Conservation (phyloP, 2,329 filamentous ascomycete genomes). For the Phaeosphaeria sp. region DNA sequence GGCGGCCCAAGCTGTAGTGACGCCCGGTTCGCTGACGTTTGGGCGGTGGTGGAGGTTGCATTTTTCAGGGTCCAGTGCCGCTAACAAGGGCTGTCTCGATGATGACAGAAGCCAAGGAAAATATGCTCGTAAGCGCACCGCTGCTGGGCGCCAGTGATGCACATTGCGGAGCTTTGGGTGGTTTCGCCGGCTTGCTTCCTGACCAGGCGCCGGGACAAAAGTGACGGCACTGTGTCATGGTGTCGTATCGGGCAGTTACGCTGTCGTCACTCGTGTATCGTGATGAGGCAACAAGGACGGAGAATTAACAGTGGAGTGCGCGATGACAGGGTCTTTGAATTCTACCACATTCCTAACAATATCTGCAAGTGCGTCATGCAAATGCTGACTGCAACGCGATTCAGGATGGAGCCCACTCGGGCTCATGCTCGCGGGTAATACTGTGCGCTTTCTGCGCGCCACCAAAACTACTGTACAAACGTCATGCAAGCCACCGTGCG, state of each 20-base stretch:
- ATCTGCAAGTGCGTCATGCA: conserved; percentile 29
- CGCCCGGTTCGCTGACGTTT: conserved; percentile 18
- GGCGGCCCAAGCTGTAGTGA: conserved; percentile 9
- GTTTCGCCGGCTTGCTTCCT: conserved; percentile 4
- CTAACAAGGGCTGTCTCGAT: conserved; percentile 15
- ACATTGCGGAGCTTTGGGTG: conserved; percentile 19
- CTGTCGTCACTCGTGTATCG: conserved; percentile 19
- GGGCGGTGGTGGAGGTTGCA: conserved; percentile 10
- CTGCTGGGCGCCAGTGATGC: conserved; percentile 21
- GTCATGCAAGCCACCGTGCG: conserved; percentile 34
- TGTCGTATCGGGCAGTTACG: conserved; percentile 7
- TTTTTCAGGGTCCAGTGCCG: conserved; percentile 25
- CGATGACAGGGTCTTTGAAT: conserved; percentile 27
- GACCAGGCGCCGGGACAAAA: conserved; percentile 3
- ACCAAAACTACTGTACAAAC: conserved; percentile 43
- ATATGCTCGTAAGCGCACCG: conserved; percentile 14
- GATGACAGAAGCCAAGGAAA: conserved; percentile 29
- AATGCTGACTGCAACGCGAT: background rate
- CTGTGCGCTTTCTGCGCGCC: conserved; percentile 9
- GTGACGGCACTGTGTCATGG: conserved; percentile 13
- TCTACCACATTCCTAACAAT: conserved; percentile 23
- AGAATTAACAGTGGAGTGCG: background rate
- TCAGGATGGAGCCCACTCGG: background rate
- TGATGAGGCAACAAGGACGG: background rate
- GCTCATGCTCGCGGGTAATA: conserved; percentile 3